Conservation (phyloP, 345 rosid species). For the Salix purpurea region DNA sequence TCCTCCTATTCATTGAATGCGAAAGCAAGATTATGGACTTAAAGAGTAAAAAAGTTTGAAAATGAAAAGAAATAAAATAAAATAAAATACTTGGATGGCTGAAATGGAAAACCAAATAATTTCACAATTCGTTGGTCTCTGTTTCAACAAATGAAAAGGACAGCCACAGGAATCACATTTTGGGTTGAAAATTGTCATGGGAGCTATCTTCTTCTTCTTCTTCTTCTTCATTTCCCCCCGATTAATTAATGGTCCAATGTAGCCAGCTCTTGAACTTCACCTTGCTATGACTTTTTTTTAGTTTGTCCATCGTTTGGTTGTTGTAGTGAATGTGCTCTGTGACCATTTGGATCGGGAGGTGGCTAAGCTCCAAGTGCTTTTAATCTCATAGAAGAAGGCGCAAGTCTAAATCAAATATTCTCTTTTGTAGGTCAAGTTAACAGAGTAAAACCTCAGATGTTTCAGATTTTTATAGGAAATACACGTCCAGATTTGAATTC, state of each 20-base stretch:
- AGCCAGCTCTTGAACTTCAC: neutral
- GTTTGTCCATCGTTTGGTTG: no score
- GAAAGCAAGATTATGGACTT: neutral
- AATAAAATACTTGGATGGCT: neutral
- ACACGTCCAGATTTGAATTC: rapidly evolving
- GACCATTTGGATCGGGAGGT: no score
- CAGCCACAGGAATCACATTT: neutral
- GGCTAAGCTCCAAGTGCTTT: no score
- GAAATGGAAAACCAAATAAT: neutral
- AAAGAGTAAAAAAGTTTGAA: neutral
- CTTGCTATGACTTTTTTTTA: no score
- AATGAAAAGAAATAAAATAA: neutral
- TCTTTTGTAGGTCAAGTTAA: no score
- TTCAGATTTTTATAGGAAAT: rapidly evolving
- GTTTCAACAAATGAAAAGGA: no score
- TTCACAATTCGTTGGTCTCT: neutral
- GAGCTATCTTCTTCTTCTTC: neutral
- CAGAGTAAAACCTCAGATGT: no score
- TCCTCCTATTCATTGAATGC: neutral
- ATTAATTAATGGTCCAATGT: neutral
- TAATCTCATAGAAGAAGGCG: no score
- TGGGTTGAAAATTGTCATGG: neutral
- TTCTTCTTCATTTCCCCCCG: neutral
- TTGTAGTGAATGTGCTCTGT: no score
- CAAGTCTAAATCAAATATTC: no score